Base-by-base conservation (phyloP, 2,329 filamentous ascomycete species). In the Diplodia sapinea region DNA sequence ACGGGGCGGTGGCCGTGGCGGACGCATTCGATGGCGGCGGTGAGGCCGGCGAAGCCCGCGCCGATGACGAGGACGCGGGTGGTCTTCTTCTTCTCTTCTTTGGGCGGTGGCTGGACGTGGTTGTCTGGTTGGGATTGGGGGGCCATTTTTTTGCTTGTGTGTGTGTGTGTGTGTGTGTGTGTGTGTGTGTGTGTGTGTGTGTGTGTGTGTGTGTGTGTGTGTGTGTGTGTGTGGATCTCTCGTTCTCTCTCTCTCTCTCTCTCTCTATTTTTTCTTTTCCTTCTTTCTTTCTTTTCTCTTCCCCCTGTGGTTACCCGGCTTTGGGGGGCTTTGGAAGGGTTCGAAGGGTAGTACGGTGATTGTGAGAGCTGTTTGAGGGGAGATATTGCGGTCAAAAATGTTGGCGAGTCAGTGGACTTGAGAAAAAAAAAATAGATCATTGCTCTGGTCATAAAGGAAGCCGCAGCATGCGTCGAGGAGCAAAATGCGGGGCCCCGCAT, bases 21-120 rank as follows among this genome's bases (percentile, higher is more conserved):
- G 69, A 85, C 82, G 73, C 86, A 88, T 76, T 89, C 87, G 70
- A 89, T 87, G 49, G 87, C 87, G 11, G 86, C 85, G 3, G 86
- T 85, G n/a, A 89, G 78, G 12, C 87, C 87, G 29, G 86, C 87
- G 68, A 89, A 89, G 23, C 87, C 76, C 11, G 75, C 75, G 54
- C 82, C 73, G 77, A 80, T 85, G 65, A 87, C 79, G 49, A 86
- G 77, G 50, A 64, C 38, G 12, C 3, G 23, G 23, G 33, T 31
- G 8, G 65, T n/a, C 20, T 49, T n/a, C 23, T 7, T 31, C 23
- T 23, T 23, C 8, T 31, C 4, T 4, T 31, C 4, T 13, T 38
- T 47, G 51, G 62, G 23, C 36, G 55, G 55, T 2, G 31, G n/a
- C 3, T 26, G 23, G 23, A 26, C 23, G 23, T 2, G 23, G 23